A percentile compares a stretch with the other conserved stretches of the same genome.
Evolutionary conservation across 257 asterid species (phyloP).

Genomic region (Vinca minor): DNA sequence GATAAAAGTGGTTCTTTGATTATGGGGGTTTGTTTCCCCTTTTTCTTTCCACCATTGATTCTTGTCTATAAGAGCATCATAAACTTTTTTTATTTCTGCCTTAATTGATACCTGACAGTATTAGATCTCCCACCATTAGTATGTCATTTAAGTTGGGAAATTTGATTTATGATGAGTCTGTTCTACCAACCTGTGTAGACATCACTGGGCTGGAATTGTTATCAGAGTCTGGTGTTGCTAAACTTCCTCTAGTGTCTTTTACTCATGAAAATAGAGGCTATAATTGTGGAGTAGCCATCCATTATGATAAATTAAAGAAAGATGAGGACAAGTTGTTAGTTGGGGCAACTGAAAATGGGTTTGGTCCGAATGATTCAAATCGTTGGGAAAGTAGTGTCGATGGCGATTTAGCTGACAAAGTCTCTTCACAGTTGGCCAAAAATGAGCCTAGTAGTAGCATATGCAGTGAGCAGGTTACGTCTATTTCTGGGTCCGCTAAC

Average conservation of each 20-base stretch:
- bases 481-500: slow-evolving; percentile 18
- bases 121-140: slow-evolving; percentile 25
- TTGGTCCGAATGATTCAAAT: slow-evolving; percentile 18
- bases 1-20: slow-evolving; percentile 7
- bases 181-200: slow-evolving; percentile 34
- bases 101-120: neutral
- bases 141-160: slow-evolving; percentile 39
- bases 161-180: slow-evolving; percentile 41
- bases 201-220: too few species aligned
- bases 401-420: slow-evolving; percentile 10
- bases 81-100: neutral
- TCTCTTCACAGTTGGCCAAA: slow-evolving; percentile 17
- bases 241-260: slow-evolving; percentile 33
- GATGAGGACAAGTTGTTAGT: slow-evolving; percentile 19
- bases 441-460: slow-evolving; percentile 17
- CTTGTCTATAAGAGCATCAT: slow-evolving; percentile 10
- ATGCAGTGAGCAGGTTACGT: slow-evolving; percentile 24
- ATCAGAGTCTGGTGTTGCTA: slow-evolving; percentile 33
- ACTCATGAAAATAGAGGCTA: slow-evolving; percentile 28
- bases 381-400: slow-evolving; percentile 13
- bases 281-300: slow-evolving; percentile 23
- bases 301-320: slow-evolving; percentile 21
- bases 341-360: slow-evolving; percentile 17
- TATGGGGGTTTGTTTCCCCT: slow-evolving; percentile 6
- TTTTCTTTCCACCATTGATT: slow-evolving; percentile 11